phyloP scores from a whole-genome alignment of 805 yeast species.

The Saturnispora quitensis region DNA sequence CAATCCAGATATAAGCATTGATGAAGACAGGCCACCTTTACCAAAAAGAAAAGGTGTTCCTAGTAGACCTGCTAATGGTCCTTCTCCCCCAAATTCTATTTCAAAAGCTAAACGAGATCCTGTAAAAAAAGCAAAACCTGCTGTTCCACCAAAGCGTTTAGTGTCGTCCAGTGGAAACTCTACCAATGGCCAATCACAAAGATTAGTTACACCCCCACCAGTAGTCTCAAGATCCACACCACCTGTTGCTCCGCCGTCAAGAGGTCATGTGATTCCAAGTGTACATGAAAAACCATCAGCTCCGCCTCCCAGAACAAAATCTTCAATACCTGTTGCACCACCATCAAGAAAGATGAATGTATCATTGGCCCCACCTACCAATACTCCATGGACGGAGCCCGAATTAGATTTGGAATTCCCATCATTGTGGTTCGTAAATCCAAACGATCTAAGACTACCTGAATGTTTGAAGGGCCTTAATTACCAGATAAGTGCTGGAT shows the following conservation, averaged over 20 bases:
- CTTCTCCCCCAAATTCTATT: constrained; percentile 6
- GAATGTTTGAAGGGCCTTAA: constrained; percentile 29
- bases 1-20: constrained; percentile 9
- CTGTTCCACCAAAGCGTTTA: constrained; percentile 5
- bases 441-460: constrained; percentile 28
- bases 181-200: not conserved
- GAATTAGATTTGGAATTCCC: constrained; percentile 34
- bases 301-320: constrained; percentile 26
- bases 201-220: constrained; percentile 4
- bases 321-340: constrained; percentile 12
- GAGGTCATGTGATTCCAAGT: not conserved
- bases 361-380: too few species aligned
- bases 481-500: constrained; percentile 26
- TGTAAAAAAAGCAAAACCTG: constrained; percentile 9
- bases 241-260: constrained; percentile 12
- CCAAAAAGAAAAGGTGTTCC: constrained; percentile 16
- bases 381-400: constrained; percentile 25
- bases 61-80: constrained; percentile 3
- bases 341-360: constrained; percentile 13
- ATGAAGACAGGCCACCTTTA: constrained; percentile 22
- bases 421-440: constrained; percentile 39
- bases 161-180: not conserved
- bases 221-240: constrained; percentile 12
- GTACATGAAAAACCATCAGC: constrained; percentile 24
- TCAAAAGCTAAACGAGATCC: constrained; percentile 7